Base-by-base conservation (phyloP, 2,329 filamentous ascomycete genomes). In the Diaporthe amygdali region DNA sequence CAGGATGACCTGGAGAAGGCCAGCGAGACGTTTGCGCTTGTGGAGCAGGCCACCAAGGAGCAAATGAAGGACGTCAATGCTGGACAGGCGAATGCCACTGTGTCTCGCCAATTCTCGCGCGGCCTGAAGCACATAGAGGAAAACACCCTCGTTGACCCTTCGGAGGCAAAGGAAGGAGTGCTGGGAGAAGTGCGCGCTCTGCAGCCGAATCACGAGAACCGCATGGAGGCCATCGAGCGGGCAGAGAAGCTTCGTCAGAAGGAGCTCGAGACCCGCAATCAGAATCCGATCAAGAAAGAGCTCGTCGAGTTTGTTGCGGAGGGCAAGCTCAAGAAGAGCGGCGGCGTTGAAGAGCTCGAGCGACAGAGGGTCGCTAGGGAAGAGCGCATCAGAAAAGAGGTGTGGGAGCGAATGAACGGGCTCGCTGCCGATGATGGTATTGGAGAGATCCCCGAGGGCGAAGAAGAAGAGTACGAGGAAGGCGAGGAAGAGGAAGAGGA, bases 1-100 rank as follows among this genome's bases (percentile, higher is more conserved):
- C 91, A 96, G 78, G 95, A 98, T 78, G 96, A 99, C 83, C 86
- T 99, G 56, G 95, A 98, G 80, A 98, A 98, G 84, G 95, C 96
- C 1, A 91, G 92, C 0, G 93, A 97, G 81, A 98, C 96, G 0
- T 97, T 99, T 78, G 93, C 94, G 30, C 89, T 99, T 0, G 96
- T 99, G 20, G 96, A 99, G 82, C 93, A 98, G 82, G 96, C 96
- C 10, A 98, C 95, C n/a, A 97, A 97, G 83, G 95, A 98, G 82
- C 96, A 99, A 80, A 93, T 97, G 82, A 94, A 97, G 79, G 92
- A 93, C 72, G 88, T 84, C 59, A 88, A 89, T 63, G 88, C 72
- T 12, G 85, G 83, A 55, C 86, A 86, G 6, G 89, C 89, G n/a
- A 88, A 87, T 52, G 79, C 79, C 12, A 69, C 72, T 30, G 75